These are phyloP conservation scores for Hymenoscyphus repandus DNA, from an alignment of 2,329 filamentous ascomycete species.

Conservation along the genomic window DNA sequence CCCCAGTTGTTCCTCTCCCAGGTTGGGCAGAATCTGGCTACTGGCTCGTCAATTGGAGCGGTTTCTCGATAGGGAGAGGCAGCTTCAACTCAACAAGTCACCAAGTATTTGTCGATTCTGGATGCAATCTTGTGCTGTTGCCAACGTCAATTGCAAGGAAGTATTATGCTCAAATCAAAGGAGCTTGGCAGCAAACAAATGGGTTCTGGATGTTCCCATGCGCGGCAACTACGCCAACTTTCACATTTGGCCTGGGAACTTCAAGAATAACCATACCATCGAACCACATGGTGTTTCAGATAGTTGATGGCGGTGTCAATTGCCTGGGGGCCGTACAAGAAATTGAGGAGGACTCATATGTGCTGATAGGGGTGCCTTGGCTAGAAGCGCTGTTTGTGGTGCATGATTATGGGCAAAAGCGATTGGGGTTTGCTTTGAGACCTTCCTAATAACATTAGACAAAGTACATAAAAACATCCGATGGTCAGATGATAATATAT, in stretches of 20 bases:
- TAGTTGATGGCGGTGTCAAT: conserved; percentile 12
- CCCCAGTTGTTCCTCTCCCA: conserved; percentile 32
- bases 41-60: conserved; percentile 49
- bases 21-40: conserved; percentile 40
- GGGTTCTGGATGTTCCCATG: conserved; percentile 33
- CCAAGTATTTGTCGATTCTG: conserved; percentile 33
- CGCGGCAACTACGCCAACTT: conserved; percentile 27
- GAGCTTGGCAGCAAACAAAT: conserved; percentile 19
- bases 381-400: conserved; percentile 20
- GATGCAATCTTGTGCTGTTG: conserved; percentile 33
- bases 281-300: conserved; percentile 31
- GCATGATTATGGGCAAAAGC: conserved; percentile 19
- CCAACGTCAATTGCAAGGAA: conserved; percentile 26
- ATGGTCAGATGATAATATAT: no score
- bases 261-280: conserved; percentile 28
- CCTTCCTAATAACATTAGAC: no score
- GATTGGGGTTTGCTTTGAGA: conserved; percentile 17
- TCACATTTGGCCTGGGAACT: conserved; percentile 30
- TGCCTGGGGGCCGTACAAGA: conserved; percentile 23
- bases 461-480: no score
- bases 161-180: conserved; percentile 33
- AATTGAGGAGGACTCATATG: conserved; percentile 11
- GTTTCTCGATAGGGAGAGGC: conserved; percentile 39
- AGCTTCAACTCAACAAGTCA: conserved; percentile 39
- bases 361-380: conserved; percentile 16